Conservation (phyloP, 495 filamentous ascomycete species). For the Penicillium cinerascens region DNA sequence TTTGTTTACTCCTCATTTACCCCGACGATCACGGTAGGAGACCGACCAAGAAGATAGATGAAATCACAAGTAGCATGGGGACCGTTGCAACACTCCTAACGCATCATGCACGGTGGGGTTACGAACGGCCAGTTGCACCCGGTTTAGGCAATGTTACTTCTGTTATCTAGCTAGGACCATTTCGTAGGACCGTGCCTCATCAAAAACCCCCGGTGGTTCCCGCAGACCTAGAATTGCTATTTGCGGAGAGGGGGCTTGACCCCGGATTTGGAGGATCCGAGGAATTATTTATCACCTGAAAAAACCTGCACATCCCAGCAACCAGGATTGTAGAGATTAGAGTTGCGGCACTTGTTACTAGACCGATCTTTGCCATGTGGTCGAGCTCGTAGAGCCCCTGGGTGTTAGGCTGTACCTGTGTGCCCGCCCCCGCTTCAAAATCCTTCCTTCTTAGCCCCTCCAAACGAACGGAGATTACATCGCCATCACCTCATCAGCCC, state of each 20-base stretch:
- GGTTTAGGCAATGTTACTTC: neutral
- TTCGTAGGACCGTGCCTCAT: neutral
- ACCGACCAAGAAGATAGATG: neutral
- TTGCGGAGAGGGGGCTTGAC: neutral
- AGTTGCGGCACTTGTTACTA: neutral
- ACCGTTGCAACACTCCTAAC: neutral
- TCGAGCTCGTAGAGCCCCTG: neutral
- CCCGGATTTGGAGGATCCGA: neutral
- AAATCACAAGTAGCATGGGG: neutral
- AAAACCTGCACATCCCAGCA: neutral
- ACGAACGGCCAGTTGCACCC: neutral
- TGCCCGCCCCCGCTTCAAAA: no score
- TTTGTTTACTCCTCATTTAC: neutral
- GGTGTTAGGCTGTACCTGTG: neutral
- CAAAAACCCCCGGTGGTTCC: neutral
- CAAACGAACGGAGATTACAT: no score
- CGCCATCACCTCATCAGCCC: no score
- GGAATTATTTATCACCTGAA: neutral
- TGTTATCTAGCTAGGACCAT: neutral
- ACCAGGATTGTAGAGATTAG: neutral
- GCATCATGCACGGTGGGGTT: no score
- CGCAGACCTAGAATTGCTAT: neutral
- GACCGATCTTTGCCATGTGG: neutral
- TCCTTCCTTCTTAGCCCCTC: no score
- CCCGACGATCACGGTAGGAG: neutral